A percentile compares a stretch with the other conserved stretches of the same genome.
Conservation (phyloP, 2,329 filamentous ascomycete species). For the Pseudocercospora vitis region DNA sequence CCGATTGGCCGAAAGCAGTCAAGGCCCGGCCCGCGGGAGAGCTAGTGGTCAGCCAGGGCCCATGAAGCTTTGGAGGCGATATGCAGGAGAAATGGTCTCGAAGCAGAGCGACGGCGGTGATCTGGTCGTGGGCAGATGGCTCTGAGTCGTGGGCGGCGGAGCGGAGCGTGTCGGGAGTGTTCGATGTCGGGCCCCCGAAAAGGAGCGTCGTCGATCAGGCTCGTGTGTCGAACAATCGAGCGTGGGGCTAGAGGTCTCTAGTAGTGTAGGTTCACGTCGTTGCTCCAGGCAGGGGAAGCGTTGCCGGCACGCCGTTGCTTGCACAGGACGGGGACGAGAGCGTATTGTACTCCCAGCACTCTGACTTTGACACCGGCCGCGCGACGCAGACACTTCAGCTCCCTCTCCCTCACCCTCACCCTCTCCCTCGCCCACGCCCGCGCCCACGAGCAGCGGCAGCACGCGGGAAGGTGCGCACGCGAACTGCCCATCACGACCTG, state of each 20-base stretch:
- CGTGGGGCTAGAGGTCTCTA: no score
- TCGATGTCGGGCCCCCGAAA: no score
- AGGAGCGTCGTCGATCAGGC: no score
- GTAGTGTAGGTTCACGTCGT: no score
- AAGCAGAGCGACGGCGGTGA: background rate
- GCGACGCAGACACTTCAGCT: no score
- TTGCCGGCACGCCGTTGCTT: background rate
- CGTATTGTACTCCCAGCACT: background rate
- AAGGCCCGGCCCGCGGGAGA: background rate
- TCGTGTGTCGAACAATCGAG: no score
- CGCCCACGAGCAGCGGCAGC: background rate
- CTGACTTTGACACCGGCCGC: no score
- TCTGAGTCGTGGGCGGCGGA: background rate
- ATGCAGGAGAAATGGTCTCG: background rate
- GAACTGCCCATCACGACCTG: background rate
- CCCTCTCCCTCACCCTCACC: no score
- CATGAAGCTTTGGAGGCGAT: slow-evolving; percentile 4
- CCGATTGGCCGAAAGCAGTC: background rate
- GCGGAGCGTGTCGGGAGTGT: background rate
- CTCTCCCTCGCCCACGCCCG: no score
- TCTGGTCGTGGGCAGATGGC: background rate
- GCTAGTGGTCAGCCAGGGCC: slow-evolving; percentile 1
- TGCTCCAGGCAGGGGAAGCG: slow-evolving; percentile 1
- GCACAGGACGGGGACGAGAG: background rate
- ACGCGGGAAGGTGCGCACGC: slow-evolving; percentile 1